Percentiles rank a stretch among this genome's conserved stretches.
phyloP scores from a whole-genome alignment of 768 basidiomycete genomes.

The Russula abietina region DNA sequence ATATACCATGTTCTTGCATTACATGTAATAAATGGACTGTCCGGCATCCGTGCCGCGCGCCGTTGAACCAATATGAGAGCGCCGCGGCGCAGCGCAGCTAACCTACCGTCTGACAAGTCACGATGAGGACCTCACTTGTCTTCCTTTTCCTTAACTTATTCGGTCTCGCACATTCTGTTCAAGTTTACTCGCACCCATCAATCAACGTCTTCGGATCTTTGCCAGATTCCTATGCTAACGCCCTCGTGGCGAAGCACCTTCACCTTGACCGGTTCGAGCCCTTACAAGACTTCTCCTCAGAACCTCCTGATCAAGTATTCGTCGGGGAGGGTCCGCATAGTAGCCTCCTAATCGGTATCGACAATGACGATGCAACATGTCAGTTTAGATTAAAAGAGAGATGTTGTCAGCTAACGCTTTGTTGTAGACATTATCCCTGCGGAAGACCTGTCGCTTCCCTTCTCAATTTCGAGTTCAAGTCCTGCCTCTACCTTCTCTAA shows the following conservation, averaged over 20 bases:
- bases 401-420: constrained; percentile 4
- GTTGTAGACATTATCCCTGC: constrained; percentile 50
- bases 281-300: constrained; percentile 33
- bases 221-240: constrained; percentile 37
- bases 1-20: no score
- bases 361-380: constrained; percentile 54
- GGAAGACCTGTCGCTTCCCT: constrained; percentile 42
- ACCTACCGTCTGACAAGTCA: constrained; percentile 1
- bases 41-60: background rate
- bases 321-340: constrained; percentile 51
- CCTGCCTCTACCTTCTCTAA: constrained; percentile 41
- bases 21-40: background rate
- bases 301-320: constrained; percentile 35
- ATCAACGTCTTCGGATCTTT: background rate
- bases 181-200: constrained; percentile 20
- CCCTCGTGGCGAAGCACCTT: constrained; percentile 60
- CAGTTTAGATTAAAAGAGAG: constrained; percentile 24
- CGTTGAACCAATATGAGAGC: background rate
- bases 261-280: constrained; percentile 63
- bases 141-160: constrained; percentile 14
- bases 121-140: constrained; percentile 17
- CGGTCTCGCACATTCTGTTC: constrained; percentile 16
- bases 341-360: constrained; percentile 50
- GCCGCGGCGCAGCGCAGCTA: background rate
- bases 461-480: constrained; percentile 35